Evolutionary conservation across 2,329 filamentous ascomycete species (phyloP), one percentile per base, ranked within the genome.

Genomic region (Fusarium sp.): DNA sequence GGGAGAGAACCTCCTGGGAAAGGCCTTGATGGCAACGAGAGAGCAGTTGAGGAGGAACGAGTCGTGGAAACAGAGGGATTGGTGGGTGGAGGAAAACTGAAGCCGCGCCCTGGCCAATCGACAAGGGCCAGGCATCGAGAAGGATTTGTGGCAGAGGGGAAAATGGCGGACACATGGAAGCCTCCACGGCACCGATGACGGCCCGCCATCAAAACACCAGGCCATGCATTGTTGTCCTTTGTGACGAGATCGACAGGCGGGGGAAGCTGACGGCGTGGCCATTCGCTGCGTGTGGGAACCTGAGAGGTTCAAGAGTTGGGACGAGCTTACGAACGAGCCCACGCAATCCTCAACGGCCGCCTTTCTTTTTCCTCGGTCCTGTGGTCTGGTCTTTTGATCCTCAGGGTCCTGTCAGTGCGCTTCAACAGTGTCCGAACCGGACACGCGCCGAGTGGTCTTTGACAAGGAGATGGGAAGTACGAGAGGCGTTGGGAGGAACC

Each of bases 1-100:
- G 81, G 81, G 79, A 13, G 76, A 78, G 70, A 82, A 82, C 61
- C 74, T 73, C 8, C 64, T 82, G 22, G 81, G 81, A 1, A 78
- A 78, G 52, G 78, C 78, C 16, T 66, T 82, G 65, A 81, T 82
- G 79, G 76, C 64, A 31, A 63, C 70, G 45, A 79, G 78, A 47
- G 63, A 66, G 42, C 56, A 66, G 33, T 66, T 79, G 50, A 65
- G 59, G 31, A 58, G 36, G 9, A 27, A 64, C 31, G 40, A 68
- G 31, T 29, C 13, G 60, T 31, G 29, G 33, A 50, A 31, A 38
- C 29, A 25, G 27, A 65, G 29, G 50, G 35, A 52, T n/a, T 40
- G 42, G 60, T 33, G 42, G 54, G 50, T 52, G 50, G 60, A 31
- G 29, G 40, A 35, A 14, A 25, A 62, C 31, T 58, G 65, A 68